Base-by-base conservation (phyloP, 2,329 filamentous ascomycete genomes). In the Zelopaecilomyces penicillatus region DNA sequence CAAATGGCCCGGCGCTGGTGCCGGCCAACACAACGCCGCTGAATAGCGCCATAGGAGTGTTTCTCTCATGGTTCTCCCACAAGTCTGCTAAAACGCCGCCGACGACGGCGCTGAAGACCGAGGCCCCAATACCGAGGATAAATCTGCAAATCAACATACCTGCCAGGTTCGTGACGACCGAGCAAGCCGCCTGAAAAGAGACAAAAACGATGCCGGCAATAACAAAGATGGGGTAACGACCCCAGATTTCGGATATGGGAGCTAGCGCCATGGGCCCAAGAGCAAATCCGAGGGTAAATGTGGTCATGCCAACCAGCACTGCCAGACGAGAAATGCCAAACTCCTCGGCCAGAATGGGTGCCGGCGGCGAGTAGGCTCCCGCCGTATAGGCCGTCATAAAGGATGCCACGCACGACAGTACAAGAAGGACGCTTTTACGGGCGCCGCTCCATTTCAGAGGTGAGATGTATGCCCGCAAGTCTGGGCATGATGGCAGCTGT, bases 1-100 rank as follows among this genome's bases (percentile, higher is more conserved):
- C 68, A 5, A 95, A 58, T 0, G 89, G 89, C 0, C 89, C 90
- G 1, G 84, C 66, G 0, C 88, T 88, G 0, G 88, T 94, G 0
- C 88, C 91, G 7, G 84, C 73, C 0, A 96, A 68, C 0, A 88
- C 89, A 4, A 74, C 71, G 1, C 84, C 87, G n/a, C 84, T 85
- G 62, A 95, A 96, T 0, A 95, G 60, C 0, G 87, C 83, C 91
- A 96, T 95, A 0, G 90, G 86, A 0, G 84, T 88, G 55, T 96
- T 95, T 31, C 91, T 74, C 37, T 86, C 82, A 47, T 85, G 69
- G 7, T 86, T 80, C 39, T 83, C 78, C 67, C 89, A 95, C 47
- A 95, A 77, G 57, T 96, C 90, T 41, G 85, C 84, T 35, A 96
- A 83, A 4, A 96, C 85, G 4, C 90, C 90, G n/a, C 90, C 90